Base-by-base conservation (phyloP, 2,329 filamentous ascomycete species). In the Neonectria punicea region DNA sequence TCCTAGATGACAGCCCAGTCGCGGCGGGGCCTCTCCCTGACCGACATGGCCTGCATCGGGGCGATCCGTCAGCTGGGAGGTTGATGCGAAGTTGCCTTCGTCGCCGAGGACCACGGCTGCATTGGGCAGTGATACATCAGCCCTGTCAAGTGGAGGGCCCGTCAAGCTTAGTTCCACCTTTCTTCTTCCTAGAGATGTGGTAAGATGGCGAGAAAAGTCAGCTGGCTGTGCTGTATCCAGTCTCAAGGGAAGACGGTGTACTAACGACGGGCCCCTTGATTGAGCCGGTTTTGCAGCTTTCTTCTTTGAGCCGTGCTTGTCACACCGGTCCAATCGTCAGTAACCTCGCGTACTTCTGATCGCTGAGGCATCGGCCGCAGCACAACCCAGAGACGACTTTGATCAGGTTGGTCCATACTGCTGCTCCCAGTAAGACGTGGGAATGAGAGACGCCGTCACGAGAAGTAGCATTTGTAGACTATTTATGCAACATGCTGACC, bases 251-350 rank as follows among this genome's bases (percentile, higher is more conserved):
- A 18, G 14, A 49, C 5, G 22, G 46, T 8, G 22, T 20, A 56
- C 56, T 36, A 51, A 54, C 56, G 30, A 11, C 58, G 53, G 9
- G 61, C 61, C n/a, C 61, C 44, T 39, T 64, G 61, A 8, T 64
- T 64, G 2, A 64, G 55, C 11, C 61, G 44, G 18, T 64, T 64
- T 22, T 64, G 61, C 14, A 64, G 50, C 14, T 53, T 46, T 43
- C 55, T 58, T 30, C 63, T 55, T 13, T 54, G 39, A 34, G 59
- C 51, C 1, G 63, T 54, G 28, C 51, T 50, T 1, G 44, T 61
- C 30, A 65, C 53, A 9, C 63, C 63, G 3, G 58, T 58, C 63
- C 58, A 65, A 49, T 65, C 53, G 20, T 65, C 58, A 1, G 25
- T 32, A 3, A 32, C 10, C 4, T 34, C 30, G 1, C 34, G 53